A percentile compares a stretch with the other conserved stretches of the same genome.
Conservation (phyloP, 257 asterid species). For the Nyctanthes arbortristis region DNA sequence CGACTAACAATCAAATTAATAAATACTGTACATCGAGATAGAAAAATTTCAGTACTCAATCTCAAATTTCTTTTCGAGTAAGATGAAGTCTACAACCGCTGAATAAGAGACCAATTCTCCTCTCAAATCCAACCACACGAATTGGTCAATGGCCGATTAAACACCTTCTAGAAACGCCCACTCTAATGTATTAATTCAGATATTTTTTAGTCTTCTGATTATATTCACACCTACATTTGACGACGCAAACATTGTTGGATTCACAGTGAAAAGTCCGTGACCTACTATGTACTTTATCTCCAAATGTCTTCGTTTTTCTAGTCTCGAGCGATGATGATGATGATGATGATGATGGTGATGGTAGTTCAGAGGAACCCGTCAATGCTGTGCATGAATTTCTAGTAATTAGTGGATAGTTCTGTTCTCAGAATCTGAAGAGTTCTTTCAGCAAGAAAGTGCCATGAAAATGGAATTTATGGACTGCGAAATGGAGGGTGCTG, state of each 20-base stretch:
- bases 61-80: too few species aligned
- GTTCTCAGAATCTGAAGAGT: too few species aligned
- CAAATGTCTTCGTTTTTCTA: neutral
- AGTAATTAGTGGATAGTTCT: conserved; percentile 80
- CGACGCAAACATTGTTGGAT: conserved; percentile 36
- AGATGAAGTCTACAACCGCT: too few species aligned
- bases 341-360: too few species aligned
- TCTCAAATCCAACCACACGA: too few species aligned
- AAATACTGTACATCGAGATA: too few species aligned
- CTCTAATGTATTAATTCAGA: neutral
- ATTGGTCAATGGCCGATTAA: too few species aligned
- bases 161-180: neutral
- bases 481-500: conserved; percentile 59
- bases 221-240: conserved; percentile 75
- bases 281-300: conserved; percentile 66
- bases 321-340: neutral
- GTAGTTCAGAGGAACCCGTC: too few species aligned
- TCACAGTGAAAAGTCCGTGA: conserved; percentile 63
- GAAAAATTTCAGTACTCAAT: too few species aligned
- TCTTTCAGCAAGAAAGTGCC: conserved; percentile 1
- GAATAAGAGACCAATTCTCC: too few species aligned
- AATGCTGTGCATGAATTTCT: conserved; percentile 7
- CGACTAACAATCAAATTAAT: too few species aligned
- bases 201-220: conserved; percentile 41
- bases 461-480: conserved; percentile 35